These are phyloP conservation scores for Fusarium torulosum DNA, from an alignment of 2,329 filamentous ascomycete species.

Conservation along the genomic window DNA sequence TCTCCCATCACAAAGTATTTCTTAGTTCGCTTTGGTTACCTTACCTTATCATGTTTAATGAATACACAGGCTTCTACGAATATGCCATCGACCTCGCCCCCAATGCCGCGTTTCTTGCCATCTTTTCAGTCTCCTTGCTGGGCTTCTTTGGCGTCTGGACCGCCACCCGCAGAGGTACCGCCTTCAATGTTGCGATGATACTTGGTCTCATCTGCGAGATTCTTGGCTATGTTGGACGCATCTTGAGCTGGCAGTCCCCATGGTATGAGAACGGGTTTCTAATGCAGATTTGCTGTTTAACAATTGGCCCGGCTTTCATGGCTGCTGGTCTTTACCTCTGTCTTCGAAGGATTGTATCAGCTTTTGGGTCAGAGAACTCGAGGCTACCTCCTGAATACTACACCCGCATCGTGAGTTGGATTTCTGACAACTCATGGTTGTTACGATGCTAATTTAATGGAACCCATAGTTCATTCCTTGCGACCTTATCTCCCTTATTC, in stretches of 20 bases:
- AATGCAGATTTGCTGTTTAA: constrained; percentile 72
- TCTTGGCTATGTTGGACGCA: constrained; percentile 69
- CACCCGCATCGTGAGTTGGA: constrained; percentile 60
- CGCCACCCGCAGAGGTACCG: constrained; percentile 60
- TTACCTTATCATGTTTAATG: constrained; percentile 3
- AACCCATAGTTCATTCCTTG: constrained; percentile 69
- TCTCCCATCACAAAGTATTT: background rate
- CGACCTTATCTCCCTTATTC: constrained; percentile 70
- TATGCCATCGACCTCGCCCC: constrained; percentile 65
- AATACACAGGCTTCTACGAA: constrained; percentile 56
- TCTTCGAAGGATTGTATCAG: constrained; percentile 63
- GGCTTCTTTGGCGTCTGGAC: constrained; percentile 57
- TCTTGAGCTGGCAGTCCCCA: constrained; percentile 67
- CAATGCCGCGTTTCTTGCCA: constrained; percentile 63
- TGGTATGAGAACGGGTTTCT: constrained; percentile 63
- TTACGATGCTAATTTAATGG: background rate
- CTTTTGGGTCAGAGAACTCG: constrained; percentile 63
- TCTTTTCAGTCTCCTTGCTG: constrained; percentile 63
- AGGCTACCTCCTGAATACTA: constrained; percentile 61
- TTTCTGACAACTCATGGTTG: too few relatives aligned
- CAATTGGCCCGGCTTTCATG: constrained; percentile 74
- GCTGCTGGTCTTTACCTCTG: constrained; percentile 74
- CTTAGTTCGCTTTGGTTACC: background rate
- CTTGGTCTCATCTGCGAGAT: constrained; percentile 68
- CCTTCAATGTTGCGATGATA: constrained; percentile 66